Evolutionary conservation across 129 eudicot genomes (phyloP).

Genomic region (Artemisia argyi): DNA sequence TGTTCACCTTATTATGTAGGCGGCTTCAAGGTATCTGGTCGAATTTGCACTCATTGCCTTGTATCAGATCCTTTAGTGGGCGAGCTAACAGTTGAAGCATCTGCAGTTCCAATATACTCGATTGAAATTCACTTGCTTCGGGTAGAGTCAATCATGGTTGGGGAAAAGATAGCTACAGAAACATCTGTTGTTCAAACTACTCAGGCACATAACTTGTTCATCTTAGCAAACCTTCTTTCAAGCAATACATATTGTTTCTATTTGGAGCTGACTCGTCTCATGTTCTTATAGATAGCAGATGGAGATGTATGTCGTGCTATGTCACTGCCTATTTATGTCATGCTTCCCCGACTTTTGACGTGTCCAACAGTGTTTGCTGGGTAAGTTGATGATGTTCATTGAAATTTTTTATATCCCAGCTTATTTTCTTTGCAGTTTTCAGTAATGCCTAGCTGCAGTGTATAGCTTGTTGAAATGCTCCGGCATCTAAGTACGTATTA

Average conservation of each 20-base stretch:
- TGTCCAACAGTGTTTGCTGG: slow-evolving; percentile 88
- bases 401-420: background rate
- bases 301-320: slow-evolving; percentile 71
- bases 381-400: slow-evolving; percentile 39
- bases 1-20: slow-evolving; percentile 2
- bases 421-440: background rate
- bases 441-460: slow-evolving; percentile 10
- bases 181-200: slow-evolving; percentile 73
- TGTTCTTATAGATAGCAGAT: slow-evolving; percentile 73
- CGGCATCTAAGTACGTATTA: no score
- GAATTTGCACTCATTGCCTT: slow-evolving; percentile 41
- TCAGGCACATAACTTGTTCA: slow-evolving; percentile 47
- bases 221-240: background rate
- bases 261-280: background rate
- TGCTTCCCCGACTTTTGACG: slow-evolving; percentile 81
- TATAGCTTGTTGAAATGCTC: slow-evolving; percentile 7
- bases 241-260: background rate
- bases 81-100: slow-evolving; percentile 32
- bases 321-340: slow-evolving; percentile 63
- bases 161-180: slow-evolving; percentile 72
- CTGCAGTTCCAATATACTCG: slow-evolving; percentile 70
- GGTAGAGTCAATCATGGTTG: slow-evolving; percentile 81
- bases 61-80: slow-evolving; percentile 12
- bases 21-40: slow-evolving; percentile 67
- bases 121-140: slow-evolving; percentile 77